A percentile compares a stretch with the other conserved stretches of the same genome.
These are phyloP conservation scores for Pugionium dolabratum DNA, from an alignment of 345 rosid genomes.

Conservation along the genomic window DNA sequence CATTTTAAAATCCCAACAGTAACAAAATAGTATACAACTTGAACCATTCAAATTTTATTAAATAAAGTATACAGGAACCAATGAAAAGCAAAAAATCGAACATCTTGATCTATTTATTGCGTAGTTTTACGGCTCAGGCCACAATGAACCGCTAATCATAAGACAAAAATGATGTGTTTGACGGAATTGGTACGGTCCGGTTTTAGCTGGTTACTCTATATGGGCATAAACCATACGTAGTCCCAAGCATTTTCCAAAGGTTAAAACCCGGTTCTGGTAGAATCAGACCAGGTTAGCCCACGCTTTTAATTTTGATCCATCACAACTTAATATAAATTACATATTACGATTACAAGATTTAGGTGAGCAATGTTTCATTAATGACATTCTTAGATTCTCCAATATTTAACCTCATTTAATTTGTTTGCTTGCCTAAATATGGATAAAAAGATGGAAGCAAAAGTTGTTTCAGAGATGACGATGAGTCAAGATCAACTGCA, in stretches of 20 bases:
- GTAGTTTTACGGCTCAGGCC: neutral
- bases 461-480: constrained; percentile 36
- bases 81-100: no score
- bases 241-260: neutral
- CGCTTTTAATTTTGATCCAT: neutral
- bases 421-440: constrained; percentile 28
- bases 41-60: no score
- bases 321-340: neutral
- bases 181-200: no score
- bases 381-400: constrained; percentile 25
- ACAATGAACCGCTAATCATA: neutral
- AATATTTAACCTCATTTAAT: constrained; percentile 26
- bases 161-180: neutral
- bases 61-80: no score
- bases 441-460: constrained; percentile 23
- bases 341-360: constrained; percentile 2
- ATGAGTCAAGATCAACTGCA: constrained; percentile 35
- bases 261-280: constrained; percentile 8
- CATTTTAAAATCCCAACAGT: neutral
- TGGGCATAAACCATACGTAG: no score
- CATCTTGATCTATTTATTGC: no score
- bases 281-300: constrained; percentile 11
- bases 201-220: no score
- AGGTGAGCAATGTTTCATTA: constrained; percentile 22
- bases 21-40: neutral